Evolutionary conservation across 441 rosid genomes (phyloP).

Genomic region (Gossypium davidsonii): DNA sequence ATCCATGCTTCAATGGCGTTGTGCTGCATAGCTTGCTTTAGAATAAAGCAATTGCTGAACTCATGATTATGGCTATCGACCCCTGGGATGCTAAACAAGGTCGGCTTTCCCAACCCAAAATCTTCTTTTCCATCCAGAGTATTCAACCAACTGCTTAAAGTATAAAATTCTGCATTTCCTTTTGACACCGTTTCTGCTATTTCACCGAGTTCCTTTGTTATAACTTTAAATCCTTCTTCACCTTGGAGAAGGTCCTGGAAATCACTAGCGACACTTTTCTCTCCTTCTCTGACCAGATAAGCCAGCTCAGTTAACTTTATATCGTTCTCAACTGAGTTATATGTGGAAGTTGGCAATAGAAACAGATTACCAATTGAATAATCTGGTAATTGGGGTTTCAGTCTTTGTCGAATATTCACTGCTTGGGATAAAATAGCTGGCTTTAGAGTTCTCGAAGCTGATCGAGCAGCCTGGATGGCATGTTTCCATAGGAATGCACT

Average conservation of each 20-base stretch:
- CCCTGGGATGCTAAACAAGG: conserved; percentile 19
- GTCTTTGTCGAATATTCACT: conserved; percentile 13
- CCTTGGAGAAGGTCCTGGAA: conserved; percentile 11
- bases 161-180: conserved; percentile 14
- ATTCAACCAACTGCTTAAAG: conserved; percentile 31
- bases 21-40: background rate
- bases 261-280: background rate
- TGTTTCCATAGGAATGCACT: conserved; percentile 28
- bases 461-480: conserved; percentile 22
- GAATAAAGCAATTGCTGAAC: background rate
- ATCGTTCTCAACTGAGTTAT: conserved; percentile 6
- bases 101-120: conserved; percentile 29
- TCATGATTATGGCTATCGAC: background rate
- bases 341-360: conserved; percentile 14
- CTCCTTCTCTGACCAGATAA: conserved; percentile 9
- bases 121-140: conserved; percentile 22
- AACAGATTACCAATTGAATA: conserved; percentile 23
- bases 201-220: conserved; percentile 7
- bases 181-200: conserved; percentile 10
- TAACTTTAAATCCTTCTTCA: background rate
- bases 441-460: conserved; percentile 9
- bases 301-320: conserved; percentile 14
- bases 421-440: conserved; percentile 13
- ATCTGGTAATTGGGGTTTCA: conserved; percentile 16
- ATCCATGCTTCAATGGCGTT: background rate